Evolutionary conservation across 176 grass and related monocot species (phyloP).

Genomic region (Raddia distichophylla): DNA sequence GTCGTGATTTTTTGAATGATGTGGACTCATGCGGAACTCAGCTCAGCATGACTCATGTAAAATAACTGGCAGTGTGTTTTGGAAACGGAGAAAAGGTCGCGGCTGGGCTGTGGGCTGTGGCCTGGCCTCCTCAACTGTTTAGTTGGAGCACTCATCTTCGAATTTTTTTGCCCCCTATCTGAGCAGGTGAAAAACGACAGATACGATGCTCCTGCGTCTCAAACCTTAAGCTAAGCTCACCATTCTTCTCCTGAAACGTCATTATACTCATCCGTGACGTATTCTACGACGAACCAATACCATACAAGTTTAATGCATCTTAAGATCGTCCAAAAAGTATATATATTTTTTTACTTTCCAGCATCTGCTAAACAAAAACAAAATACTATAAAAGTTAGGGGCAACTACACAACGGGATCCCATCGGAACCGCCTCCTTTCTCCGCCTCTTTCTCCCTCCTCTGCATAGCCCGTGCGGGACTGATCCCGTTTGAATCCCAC

Average conservation of each 20-base stretch:
- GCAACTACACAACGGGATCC: no score
- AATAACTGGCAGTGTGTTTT: neutral
- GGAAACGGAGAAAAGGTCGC: neutral
- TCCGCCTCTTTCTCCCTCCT: no score
- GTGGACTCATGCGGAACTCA: no score
- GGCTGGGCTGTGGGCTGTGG: neutral
- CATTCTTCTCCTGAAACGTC: neutral
- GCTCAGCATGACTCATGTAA: no score
- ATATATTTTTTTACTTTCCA: no score
- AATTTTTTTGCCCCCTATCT: neutral
- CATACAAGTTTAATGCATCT: no score
- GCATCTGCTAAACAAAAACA: neutral
- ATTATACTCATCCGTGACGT: neutral
- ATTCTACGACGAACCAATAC: neutral
- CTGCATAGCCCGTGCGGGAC: no score
- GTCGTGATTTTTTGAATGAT: no score
- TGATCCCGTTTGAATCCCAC: no score
- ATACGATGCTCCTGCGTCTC: neutral
- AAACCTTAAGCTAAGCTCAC: neutral
- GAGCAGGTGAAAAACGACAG: neutral
- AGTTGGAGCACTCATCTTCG: neutral
- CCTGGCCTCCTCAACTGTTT: neutral
- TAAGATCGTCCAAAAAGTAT: no score
- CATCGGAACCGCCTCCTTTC: no score
- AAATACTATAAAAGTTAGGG: no score